phyloP scores from a whole-genome alignment of 2,329 filamentous ascomycete species.

The Ophiostoma populinum region DNA sequence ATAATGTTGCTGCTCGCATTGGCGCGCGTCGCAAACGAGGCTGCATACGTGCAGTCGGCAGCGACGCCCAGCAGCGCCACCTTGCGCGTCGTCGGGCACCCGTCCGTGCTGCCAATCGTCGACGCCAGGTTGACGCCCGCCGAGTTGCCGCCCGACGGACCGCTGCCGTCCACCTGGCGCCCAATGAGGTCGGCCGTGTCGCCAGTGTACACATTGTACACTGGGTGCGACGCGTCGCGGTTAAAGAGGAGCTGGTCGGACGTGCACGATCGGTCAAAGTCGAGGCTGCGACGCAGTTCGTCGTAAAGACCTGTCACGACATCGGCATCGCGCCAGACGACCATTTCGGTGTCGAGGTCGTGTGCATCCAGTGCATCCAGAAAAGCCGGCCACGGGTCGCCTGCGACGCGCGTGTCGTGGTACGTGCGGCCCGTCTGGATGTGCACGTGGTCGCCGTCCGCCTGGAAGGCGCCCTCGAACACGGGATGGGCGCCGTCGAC shows the following conservation, averaged over 20 bases:
- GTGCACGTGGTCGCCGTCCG: conserved; percentile 73
- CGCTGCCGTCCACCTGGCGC: conserved; percentile 51
- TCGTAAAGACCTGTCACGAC: conserved; percentile 34
- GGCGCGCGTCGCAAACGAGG: conserved; percentile 46
- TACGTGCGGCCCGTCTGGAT: conserved; percentile 64
- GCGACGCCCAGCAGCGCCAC: conserved; percentile 85
- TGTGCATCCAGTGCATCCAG: too few relatives aligned
- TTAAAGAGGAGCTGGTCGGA: conserved; percentile 74
- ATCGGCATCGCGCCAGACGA: conserved; percentile 85
- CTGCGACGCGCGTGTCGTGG: conserved; percentile 47
- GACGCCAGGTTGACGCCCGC: conserved; percentile 61
- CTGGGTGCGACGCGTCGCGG: conserved; percentile 49
- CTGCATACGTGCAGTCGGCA: conserved; percentile 80
- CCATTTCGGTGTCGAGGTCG: conserved; percentile 55
- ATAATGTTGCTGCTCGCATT: conserved; percentile 63
- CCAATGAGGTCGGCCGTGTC: conserved; percentile 43
- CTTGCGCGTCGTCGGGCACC: conserved; percentile 78
- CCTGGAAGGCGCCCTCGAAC: conserved; percentile 78
- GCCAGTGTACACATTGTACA: conserved; percentile 35
- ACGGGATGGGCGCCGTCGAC: conserved; percentile 61
- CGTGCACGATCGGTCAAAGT: conserved; percentile 32
- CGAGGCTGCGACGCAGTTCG: conserved; percentile 42
- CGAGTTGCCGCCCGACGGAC: conserved; percentile 40
- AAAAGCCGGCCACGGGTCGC: conserved; percentile 45
- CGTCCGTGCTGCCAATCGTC: conserved; percentile 66